phyloP scores from a whole-genome alignment of 768 basidiomycete species.

The Brasilioporus rufonigricans region DNA sequence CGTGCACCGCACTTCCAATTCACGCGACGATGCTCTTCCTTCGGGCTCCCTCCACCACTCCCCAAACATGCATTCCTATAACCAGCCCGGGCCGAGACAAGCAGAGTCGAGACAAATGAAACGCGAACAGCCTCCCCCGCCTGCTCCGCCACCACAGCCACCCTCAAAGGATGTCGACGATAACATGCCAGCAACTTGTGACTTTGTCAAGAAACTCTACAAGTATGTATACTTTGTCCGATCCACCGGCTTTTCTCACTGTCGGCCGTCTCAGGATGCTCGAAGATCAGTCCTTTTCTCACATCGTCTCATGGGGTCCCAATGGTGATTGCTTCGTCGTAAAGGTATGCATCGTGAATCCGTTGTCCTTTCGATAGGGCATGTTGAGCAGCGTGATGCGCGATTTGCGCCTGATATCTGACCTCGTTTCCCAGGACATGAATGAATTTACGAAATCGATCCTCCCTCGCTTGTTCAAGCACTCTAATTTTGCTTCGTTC shows the following conservation, averaged over 20 bases:
- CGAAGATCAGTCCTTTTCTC: slow-evolving; percentile 68
- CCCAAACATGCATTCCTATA: slow-evolving; percentile 18
- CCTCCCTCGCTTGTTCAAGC: slow-evolving; percentile 91
- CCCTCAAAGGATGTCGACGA: slow-evolving; percentile 52
- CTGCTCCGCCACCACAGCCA: slow-evolving; percentile 13
- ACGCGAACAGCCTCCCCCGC: slow-evolving; percentile 29
- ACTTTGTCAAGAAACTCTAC: slow-evolving; percentile 95
- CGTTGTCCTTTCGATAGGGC: background rate
- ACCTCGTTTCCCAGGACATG: slow-evolving; percentile 61
- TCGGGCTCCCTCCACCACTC: slow-evolving; percentile 15
- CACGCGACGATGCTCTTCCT: slow-evolving; percentile 41
- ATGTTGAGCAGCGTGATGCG: background rate
- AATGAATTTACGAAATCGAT: slow-evolving; percentile 93
- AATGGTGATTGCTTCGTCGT: slow-evolving; percentile 89
- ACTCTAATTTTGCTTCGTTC: slow-evolving; percentile 91
- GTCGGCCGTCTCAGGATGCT: slow-evolving; percentile 65
- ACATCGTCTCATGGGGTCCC: slow-evolving; percentile 81
- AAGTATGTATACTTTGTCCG: slow-evolving; percentile 50
- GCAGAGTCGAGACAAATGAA: slow-evolving; percentile 29
- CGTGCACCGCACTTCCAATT: slow-evolving; percentile 39
- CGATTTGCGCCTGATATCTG: slow-evolving; percentile 9
- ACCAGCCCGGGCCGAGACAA: slow-evolving; percentile 18
- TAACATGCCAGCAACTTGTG: slow-evolving; percentile 73
- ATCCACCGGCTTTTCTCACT: background rate
- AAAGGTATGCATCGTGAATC: slow-evolving; percentile 43